These are phyloP conservation scores for Aspergillus carlsbadensis DNA, from an alignment of 495 filamentous ascomycete species.

Conservation along the genomic window DNA sequence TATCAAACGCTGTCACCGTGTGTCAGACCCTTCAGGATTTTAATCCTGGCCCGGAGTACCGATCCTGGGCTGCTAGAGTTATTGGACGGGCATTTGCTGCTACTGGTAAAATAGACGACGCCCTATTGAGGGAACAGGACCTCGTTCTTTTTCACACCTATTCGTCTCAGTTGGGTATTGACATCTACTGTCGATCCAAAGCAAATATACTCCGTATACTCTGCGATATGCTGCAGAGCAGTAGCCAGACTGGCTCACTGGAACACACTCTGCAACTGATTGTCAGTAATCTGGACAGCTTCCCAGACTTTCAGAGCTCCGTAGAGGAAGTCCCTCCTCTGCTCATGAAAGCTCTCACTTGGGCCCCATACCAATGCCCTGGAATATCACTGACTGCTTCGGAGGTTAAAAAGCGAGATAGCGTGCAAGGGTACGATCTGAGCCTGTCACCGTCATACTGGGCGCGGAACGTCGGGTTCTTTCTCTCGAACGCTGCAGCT, in stretches of 20 bases:
- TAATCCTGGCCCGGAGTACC: conserved; percentile 63
- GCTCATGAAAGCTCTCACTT: conserved; percentile 43
- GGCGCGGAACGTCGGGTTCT: conserved; percentile 61
- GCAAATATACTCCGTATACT: conserved; percentile 60
- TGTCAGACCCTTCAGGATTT: conserved; percentile 70
- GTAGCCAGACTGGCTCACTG: conserved; percentile 68
- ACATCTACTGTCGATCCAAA: conserved; percentile 38
- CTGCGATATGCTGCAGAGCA: conserved; percentile 63
- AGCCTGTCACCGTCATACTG: conserved; percentile 46
- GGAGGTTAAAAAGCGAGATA: conserved; percentile 19
- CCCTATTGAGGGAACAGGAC: conserved; percentile 42
- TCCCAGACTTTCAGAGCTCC: conserved; percentile 47
- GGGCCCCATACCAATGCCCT: conserved; percentile 45
- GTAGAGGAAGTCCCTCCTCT: conserved; percentile 39
- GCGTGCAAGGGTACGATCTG: conserved; percentile 12
- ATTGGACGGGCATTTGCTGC: conserved; percentile 82
- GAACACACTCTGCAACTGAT: conserved; percentile 76
- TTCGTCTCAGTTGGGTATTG: conserved; percentile 1
- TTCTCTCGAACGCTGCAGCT: conserved; percentile 57
- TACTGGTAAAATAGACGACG: conserved; percentile 58
- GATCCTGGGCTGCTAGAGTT: conserved; percentile 80
- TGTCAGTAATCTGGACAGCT: conserved; percentile 53
- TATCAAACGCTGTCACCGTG: conserved; percentile 59
- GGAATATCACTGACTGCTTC: conserved; percentile 14
- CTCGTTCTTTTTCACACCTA: conserved; percentile 23